Evolutionary conservation across 768 basidiomycete species (phyloP).

Genomic region (Cyclocybe cylindracea): DNA sequence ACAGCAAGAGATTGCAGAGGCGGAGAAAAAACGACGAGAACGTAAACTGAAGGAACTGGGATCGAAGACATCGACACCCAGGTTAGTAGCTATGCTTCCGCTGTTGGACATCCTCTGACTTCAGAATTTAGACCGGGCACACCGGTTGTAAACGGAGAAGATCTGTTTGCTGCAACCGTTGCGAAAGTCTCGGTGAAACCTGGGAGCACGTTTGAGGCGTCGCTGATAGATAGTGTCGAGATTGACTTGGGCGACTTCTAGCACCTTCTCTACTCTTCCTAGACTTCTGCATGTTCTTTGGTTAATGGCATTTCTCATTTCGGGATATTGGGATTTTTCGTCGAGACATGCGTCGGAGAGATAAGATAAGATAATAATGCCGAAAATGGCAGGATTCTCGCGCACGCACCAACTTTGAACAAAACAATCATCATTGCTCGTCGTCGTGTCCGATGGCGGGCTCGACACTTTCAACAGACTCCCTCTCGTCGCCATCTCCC

Average conservation of each 20-base stretch:
- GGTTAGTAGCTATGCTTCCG: too few species aligned
- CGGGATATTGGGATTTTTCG: neutral
- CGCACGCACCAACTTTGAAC: slow-evolving; percentile 36
- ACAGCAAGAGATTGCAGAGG: slow-evolving; percentile 69
- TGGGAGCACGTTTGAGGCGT: slow-evolving; percentile 51
- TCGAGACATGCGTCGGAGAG: slow-evolving; percentile 28
- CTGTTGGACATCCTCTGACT: too few species aligned
- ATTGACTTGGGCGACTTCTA: slow-evolving; percentile 82
- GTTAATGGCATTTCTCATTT: too few species aligned
- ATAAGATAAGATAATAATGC: slow-evolving; percentile 31
- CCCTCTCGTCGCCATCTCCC: slow-evolving; percentile 69
- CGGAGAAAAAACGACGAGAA: slow-evolving; percentile 71
- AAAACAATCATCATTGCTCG: slow-evolving; percentile 18
- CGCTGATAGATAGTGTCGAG: slow-evolving; percentile 67
- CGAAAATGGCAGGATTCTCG: slow-evolving; percentile 35
- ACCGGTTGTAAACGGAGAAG: slow-evolving; percentile 37
- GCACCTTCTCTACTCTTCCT: slow-evolving; percentile 5
- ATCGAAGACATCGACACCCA: slow-evolving; percentile 38
- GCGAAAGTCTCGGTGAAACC: slow-evolving; percentile 22
- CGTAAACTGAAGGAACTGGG: slow-evolving; percentile 52
- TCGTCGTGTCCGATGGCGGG: slow-evolving; percentile 48
- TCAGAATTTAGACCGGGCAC: slow-evolving; percentile 40
- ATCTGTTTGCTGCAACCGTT: slow-evolving; percentile 10
- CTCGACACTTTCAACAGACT: slow-evolving; percentile 64
- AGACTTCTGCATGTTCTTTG: neutral